Percentiles rank a stretch among this genome's conserved stretches.
Evolutionary conservation across 805 yeast genomes (phyloP).

Genomic region (Starmerella asiatica): DNA sequence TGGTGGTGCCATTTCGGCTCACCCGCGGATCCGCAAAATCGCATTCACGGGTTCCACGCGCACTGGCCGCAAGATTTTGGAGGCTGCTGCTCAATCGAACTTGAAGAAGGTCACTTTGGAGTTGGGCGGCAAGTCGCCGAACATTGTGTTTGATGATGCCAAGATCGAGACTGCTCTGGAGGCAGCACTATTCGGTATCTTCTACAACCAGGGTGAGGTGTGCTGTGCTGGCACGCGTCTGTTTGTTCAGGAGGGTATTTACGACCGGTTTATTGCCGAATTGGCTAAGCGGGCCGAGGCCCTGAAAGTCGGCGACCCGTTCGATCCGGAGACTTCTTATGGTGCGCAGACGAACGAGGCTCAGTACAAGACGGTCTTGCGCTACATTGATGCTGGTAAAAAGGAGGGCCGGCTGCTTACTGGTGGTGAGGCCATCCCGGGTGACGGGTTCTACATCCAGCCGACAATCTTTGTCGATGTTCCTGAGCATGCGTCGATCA

Average conservation of each 20-base stretch:
- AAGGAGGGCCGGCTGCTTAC: conserved; percentile 63
- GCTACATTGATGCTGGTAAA: conserved; percentile 62
- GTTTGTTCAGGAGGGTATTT: conserved; percentile 69
- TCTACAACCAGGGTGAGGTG: conserved; percentile 89
- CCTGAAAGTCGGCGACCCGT: conserved; percentile 63
- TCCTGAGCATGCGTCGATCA: conserved; percentile 48
- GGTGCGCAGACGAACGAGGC: conserved; percentile 79
- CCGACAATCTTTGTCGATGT: conserved; percentile 72
- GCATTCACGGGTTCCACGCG: conserved; percentile 93
- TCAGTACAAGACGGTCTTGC: conserved; percentile 63
- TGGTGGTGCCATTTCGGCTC: conserved; percentile 49
- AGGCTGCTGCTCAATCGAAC: conserved; percentile 47
- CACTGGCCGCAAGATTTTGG: conserved; percentile 70
- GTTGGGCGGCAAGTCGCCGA: conserved; percentile 93
- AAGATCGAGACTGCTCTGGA: conserved; percentile 62
- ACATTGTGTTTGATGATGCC: conserved; percentile 76
- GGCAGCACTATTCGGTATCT: conserved; percentile 64
- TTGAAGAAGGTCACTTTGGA: conserved; percentile 84
- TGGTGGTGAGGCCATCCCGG: conserved; percentile 51
- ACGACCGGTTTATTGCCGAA: conserved; percentile 54
- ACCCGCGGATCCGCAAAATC: conserved; percentile 60
- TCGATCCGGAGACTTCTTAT: conserved; percentile 57
- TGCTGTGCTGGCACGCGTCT: conserved; percentile 91
- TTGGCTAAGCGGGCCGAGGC: conserved; percentile 41
- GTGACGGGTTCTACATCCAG: conserved; percentile 51